A percentile compares a stretch with the other conserved stretches of the same genome.
Conservation (phyloP, 805 yeast species). For the Metschnikowia baotianmanensis region DNA sequence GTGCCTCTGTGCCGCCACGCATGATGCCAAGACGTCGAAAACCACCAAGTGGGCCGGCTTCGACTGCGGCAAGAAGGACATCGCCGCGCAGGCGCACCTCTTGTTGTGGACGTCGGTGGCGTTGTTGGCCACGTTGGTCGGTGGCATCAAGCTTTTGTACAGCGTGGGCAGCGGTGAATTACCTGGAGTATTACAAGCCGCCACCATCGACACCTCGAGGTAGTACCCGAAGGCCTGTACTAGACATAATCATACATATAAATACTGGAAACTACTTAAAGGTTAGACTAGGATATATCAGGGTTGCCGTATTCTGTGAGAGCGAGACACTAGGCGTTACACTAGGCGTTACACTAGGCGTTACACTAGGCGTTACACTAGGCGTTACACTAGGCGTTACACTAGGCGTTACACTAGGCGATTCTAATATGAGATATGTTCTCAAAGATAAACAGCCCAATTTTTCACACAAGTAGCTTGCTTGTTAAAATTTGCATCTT, state of each 20-base stretch:
- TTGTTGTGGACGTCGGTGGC: slow-evolving; percentile 64
- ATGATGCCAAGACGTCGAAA: slow-evolving; percentile 38
- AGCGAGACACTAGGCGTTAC: no score
- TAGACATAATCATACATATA: neutral
- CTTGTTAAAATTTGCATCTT: no score
- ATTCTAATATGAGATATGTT: no score
- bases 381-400: no score
- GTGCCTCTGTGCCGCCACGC: slow-evolving; percentile 49
- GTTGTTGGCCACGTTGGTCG: slow-evolving; percentile 43
- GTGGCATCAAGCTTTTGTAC: slow-evolving; percentile 52
- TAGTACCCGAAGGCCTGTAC: slow-evolving; percentile 1
- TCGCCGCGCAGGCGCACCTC: slow-evolving; percentile 63
- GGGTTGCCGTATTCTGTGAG: no score
- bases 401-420: no score
- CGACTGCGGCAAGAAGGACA: slow-evolving; percentile 66
- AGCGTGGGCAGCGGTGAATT: slow-evolving; percentile 58
- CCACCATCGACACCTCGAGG: slow-evolving; percentile 34
- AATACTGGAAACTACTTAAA: no score
- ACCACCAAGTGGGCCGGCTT: slow-evolving; percentile 56
- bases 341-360: no score
- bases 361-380: no score
- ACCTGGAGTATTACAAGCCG: slow-evolving; percentile 67
- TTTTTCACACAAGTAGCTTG: no score
- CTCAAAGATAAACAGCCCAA: no score
- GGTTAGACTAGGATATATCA: no score